Evolutionary conservation across 805 yeast genomes (phyloP).

Genomic region (Ogataea zsoltii): DNA sequence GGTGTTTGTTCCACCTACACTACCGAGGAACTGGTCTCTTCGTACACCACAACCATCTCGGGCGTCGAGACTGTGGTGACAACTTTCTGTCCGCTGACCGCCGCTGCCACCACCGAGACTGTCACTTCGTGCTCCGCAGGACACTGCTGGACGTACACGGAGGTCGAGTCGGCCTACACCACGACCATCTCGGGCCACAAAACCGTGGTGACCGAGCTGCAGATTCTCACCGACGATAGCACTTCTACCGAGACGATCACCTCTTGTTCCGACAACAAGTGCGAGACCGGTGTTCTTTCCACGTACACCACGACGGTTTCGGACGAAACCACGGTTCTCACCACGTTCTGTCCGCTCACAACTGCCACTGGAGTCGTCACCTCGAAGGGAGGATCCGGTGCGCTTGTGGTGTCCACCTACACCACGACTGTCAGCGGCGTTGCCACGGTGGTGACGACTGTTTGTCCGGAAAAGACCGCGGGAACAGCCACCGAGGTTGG

Average conservation of each 20-base stretch:
- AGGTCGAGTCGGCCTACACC: constrained; percentile 22
- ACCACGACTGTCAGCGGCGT: constrained; percentile 17
- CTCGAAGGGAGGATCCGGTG: constrained; percentile 18
- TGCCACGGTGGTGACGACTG: constrained; percentile 20
- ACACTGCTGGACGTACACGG: constrained; percentile 13
- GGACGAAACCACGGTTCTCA: constrained; percentile 21
- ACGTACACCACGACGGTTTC: constrained; percentile 22
- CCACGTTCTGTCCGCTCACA: constrained; percentile 24
- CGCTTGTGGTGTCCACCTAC: constrained; percentile 12
- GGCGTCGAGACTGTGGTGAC: constrained; percentile 15
- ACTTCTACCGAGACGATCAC: constrained; percentile 20
- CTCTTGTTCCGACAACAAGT: constrained; percentile 8
- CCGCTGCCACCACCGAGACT: constrained; percentile 13
- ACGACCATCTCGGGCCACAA: constrained; percentile 17
- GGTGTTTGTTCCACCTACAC: constrained; percentile 17
- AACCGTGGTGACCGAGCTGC: constrained; percentile 22
- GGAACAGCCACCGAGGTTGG: neutral
- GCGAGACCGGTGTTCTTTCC: constrained; percentile 18
- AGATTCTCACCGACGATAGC: constrained; percentile 7
- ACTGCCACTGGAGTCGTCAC: constrained; percentile 6
- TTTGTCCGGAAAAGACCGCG: constrained; percentile 10
- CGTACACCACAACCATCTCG: constrained; percentile 22
- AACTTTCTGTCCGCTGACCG: constrained; percentile 10
- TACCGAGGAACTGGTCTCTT: constrained; percentile 21
- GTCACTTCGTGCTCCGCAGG: constrained; percentile 3